A percentile compares a stretch with the other conserved stretches of the same genome.
These are phyloP conservation scores for Trichosporon faecale DNA, from an alignment of 1,284 basidiomycete genomes.

Conservation along the genomic window DNA sequence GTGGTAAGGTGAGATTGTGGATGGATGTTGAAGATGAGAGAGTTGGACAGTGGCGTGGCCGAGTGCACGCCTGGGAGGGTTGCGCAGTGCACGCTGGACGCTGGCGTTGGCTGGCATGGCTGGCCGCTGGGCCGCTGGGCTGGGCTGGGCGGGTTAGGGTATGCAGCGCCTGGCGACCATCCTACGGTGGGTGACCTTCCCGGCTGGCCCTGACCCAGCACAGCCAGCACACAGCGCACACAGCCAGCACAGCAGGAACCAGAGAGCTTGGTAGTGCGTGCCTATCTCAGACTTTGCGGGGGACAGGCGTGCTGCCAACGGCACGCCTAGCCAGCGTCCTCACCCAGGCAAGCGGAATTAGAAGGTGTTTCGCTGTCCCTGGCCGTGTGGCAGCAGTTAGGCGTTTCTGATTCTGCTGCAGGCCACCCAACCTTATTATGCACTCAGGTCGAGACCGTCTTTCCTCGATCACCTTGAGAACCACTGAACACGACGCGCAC, in stretches of 20 bases:
- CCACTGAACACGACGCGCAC: background rate
- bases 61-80: background rate
- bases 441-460: background rate
- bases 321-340: background rate
- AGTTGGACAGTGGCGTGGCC: conserved; percentile 7
- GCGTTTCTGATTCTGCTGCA: background rate
- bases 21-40: conserved; percentile 2
- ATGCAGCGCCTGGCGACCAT: background rate
- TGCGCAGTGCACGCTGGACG: background rate
- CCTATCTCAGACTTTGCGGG: background rate
- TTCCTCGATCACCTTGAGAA: background rate
- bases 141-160: no score
- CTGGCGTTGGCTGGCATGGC: background rate
- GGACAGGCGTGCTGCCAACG: background rate
- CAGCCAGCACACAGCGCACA: background rate
- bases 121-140: background rate
- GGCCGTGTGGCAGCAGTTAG: background rate
- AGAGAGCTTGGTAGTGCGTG: background rate
- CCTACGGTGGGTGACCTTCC: background rate
- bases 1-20: background rate
- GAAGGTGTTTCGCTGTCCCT: background rate
- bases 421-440: background rate
- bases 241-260: background rate
- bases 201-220: background rate
- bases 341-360: background rate